Evolutionary conservation across 1,139 yeast genomes (phyloP).

Genomic region (Suhomyces terraborum): DNA sequence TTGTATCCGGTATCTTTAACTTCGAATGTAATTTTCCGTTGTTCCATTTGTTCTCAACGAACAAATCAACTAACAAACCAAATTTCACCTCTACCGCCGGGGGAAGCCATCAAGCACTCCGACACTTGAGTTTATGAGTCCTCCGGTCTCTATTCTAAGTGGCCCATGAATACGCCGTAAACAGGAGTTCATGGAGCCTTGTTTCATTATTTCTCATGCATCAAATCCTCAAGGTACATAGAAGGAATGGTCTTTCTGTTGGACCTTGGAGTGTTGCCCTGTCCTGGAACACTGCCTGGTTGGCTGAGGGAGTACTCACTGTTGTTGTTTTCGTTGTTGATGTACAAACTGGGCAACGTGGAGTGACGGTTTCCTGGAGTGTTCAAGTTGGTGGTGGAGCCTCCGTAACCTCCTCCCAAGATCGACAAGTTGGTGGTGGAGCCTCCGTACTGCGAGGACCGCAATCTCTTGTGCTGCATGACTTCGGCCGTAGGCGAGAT

Average conservation of each 20-base stretch:
- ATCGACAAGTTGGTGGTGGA: conserved; percentile 29
- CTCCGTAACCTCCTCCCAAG: conserved; percentile 20
- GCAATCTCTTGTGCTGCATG: conserved; percentile 48
- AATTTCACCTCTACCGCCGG: too few species aligned
- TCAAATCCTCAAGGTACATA: conserved; percentile 58
- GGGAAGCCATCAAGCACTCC: too few species aligned
- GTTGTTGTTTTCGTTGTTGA: conserved; percentile 37
- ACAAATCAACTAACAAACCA: background rate
- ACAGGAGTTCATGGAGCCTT: too few species aligned
- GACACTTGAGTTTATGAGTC: too few species aligned
- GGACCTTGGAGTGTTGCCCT: conserved; percentile 10
- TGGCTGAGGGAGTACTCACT: conserved; percentile 35
- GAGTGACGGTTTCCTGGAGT: conserved; percentile 36
- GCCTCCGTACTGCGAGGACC: conserved; percentile 28
- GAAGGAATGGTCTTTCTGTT: conserved; percentile 51
- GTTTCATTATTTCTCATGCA: conserved; percentile 31
- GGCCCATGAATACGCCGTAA: too few species aligned
- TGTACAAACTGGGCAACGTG: conserved; percentile 37
- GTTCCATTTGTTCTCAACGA: background rate
- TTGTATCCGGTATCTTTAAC: background rate
- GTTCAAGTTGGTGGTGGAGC: conserved; percentile 30
- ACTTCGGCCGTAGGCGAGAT: conserved; percentile 82
- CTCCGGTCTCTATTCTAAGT: too few species aligned
- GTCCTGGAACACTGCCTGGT: conserved; percentile 7
- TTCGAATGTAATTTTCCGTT: background rate